These are phyloP conservation scores for Ceratobasidium sp. DNA, from an alignment of 1,284 basidiomycete species.

Conservation along the genomic window DNA sequence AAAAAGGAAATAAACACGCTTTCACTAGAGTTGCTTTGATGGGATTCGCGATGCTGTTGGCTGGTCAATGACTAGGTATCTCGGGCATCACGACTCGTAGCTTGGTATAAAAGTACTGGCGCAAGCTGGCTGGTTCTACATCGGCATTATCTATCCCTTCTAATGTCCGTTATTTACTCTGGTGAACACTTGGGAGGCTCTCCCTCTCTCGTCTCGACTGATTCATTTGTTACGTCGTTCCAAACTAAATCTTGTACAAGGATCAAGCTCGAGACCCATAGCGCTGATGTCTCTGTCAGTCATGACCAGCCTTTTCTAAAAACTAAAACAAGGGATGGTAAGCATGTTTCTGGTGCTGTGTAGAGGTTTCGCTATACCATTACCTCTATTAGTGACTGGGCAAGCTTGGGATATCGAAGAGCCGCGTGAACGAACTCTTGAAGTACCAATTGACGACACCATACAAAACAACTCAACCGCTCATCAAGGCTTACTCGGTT, in stretches of 20 bases:
- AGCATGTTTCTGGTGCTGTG: neutral
- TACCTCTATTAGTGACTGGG: neutral
- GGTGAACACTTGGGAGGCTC: neutral
- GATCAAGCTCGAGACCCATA: neutral
- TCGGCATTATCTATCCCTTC: neutral
- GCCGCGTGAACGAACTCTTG: neutral
- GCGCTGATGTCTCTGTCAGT: neutral
- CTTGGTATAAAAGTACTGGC: neutral
- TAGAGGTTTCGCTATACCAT: neutral
- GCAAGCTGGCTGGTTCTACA: too few relatives aligned
- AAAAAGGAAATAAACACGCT: neutral
- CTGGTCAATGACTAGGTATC: neutral
- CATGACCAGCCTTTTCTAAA: neutral
- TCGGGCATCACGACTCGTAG: conserved; percentile 12
- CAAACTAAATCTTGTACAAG: neutral
- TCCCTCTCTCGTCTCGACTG: neutral
- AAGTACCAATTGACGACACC: neutral
- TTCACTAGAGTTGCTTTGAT: neutral
- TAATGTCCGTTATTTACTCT: neutral
- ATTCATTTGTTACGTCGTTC: too few relatives aligned
- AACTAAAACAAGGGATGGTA: neutral
- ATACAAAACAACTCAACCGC: neutral
- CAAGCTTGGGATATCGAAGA: neutral
- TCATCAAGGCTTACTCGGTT: neutral
- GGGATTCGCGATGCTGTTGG: neutral